These are phyloP conservation scores for Yamadazyma sp. DNA, from an alignment of 805 yeast genomes.

Conservation along the genomic window DNA sequence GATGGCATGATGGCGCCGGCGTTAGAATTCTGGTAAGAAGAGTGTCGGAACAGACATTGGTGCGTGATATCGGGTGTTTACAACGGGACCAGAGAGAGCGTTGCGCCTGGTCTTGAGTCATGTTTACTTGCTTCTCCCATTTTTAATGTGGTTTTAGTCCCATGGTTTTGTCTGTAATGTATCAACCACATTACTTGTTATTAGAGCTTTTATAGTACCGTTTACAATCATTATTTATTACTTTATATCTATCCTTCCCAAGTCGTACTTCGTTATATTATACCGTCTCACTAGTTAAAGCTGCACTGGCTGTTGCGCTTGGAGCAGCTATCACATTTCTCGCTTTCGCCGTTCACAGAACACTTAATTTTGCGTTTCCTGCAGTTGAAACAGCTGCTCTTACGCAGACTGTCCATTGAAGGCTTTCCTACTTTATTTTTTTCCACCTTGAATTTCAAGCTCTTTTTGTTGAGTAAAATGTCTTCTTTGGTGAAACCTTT, in stretches of 20 bases:
- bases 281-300: conserved; percentile 19
- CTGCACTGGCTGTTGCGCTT: conserved; percentile 38
- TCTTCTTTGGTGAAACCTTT: conserved; percentile 69
- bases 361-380: conserved; percentile 46
- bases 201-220: too few species aligned
- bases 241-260: background rate
- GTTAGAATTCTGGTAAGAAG: too few species aligned
- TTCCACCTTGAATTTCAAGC: conserved; percentile 11
- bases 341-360: conserved; percentile 28
- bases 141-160: too few species aligned
- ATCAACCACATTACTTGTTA: too few species aligned
- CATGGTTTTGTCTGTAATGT: too few species aligned
- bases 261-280: conserved; percentile 1
- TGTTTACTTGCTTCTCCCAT: too few species aligned
- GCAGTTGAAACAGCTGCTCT: conserved; percentile 40
- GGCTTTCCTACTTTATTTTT: conserved; percentile 13
- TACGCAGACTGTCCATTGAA: conserved; percentile 22
- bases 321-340: conserved; percentile 41
- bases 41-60: too few species aligned
- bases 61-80: too few species aligned
- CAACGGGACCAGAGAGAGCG: too few species aligned
- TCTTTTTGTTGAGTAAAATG: conserved; percentile 36
- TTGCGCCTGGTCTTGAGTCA: too few species aligned
- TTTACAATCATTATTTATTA: too few species aligned
- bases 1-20: too few species aligned